Evolutionary conservation across 768 basidiomycete genomes (phyloP).

Genomic region (Termitomyces sp.): DNA sequence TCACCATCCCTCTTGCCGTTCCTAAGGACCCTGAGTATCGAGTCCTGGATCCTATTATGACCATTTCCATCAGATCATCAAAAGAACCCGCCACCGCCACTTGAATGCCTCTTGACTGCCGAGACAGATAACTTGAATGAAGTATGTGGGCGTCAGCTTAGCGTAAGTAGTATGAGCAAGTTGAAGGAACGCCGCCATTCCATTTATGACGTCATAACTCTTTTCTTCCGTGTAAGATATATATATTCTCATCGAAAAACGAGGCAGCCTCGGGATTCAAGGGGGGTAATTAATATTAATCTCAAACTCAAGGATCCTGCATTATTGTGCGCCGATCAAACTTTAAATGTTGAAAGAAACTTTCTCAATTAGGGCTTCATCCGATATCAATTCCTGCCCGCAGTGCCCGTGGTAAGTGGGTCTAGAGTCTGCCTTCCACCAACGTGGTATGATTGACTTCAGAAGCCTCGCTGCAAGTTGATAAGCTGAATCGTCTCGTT

Average conservation of each 20-base stretch:
- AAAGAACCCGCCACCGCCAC: constrained; percentile 1
- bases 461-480: neutral
- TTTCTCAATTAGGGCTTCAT: neutral
- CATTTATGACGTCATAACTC: neutral
- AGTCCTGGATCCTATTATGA: neutral
- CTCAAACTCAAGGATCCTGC: neutral
- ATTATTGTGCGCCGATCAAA: neutral
- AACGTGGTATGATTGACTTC: neutral
- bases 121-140: neutral
- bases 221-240: neutral
- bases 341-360: neutral
- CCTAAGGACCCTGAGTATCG: neutral
- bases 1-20: neutral
- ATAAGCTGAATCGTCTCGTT: neutral
- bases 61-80: neutral
- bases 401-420: neutral
- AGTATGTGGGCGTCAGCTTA: neutral
- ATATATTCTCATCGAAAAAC: neutral
- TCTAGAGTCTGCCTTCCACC: neutral
- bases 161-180: too few species aligned
- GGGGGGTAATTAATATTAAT: constrained; percentile 1
- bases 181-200: neutral
- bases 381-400: neutral
- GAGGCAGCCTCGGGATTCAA: neutral
- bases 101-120: neutral